A percentile compares a stretch with the other conserved stretches of the same genome.
phyloP scores from a whole-genome alignment of 2,329 filamentous ascomycete genomes.

The Hypocrella siamensis region DNA sequence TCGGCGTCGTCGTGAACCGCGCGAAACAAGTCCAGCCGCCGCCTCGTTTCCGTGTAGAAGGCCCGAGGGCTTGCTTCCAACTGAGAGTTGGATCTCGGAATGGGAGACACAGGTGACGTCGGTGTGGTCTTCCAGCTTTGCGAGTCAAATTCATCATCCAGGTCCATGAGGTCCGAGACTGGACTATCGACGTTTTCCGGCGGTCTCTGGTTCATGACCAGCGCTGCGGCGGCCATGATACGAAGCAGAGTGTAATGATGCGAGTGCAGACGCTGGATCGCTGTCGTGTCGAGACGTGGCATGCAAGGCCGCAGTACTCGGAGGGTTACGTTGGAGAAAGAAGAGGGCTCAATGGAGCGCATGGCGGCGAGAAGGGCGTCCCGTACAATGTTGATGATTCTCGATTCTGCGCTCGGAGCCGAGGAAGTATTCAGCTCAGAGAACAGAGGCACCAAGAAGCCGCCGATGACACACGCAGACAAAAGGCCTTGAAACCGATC shows the following conservation, averaged over 20 bases:
- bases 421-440: slow-evolving; percentile 29
- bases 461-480: slow-evolving; percentile 28
- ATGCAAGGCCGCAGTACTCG: slow-evolving; percentile 27
- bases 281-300: slow-evolving; percentile 23
- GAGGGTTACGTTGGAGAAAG: slow-evolving; percentile 30
- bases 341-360: slow-evolving; percentile 26
- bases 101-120: slow-evolving; percentile 17
- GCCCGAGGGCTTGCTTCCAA: slow-evolving; percentile 25
- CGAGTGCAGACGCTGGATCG: slow-evolving; percentile 20
- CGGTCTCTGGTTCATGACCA: slow-evolving; percentile 8
- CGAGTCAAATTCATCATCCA: slow-evolving; percentile 50
- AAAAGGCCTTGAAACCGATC: slow-evolving; percentile 37
- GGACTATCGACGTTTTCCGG: slow-evolving; percentile 13
- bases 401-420: slow-evolving; percentile 30
- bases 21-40: slow-evolving; percentile 29
- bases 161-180: slow-evolving; percentile 43
- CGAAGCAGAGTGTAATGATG: slow-evolving; percentile 24
- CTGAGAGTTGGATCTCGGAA: slow-evolving; percentile 30
- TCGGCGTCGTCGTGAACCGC: slow-evolving; percentile 24
- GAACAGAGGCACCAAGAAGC: slow-evolving; percentile 31
- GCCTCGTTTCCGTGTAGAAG: slow-evolving; percentile 31
- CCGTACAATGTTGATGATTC: slow-evolving; percentile 24
- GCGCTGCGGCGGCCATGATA: slow-evolving; percentile 24
- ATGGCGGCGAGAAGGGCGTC: slow-evolving; percentile 23
- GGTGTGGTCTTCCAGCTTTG: slow-evolving; percentile 34